Base-by-base conservation (phyloP, 2,329 filamentous ascomycete genomes). In the Dactylella cylindrospora region DNA sequence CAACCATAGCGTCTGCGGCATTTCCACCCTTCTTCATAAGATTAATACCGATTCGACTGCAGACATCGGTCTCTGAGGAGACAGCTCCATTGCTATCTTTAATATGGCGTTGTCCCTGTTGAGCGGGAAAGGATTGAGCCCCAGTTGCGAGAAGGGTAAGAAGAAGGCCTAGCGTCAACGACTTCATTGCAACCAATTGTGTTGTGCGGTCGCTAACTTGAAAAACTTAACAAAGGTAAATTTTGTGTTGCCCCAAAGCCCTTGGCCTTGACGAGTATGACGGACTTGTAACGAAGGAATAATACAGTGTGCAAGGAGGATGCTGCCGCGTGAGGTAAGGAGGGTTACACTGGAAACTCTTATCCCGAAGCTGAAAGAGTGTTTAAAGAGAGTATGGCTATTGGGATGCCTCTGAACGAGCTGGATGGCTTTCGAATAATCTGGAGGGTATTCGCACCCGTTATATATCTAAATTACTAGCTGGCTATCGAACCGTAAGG, bases 1-100 rank as follows among this genome's bases (percentile, higher is more conserved):
- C 85, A 15, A 90, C 83, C 64, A 88, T 73, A 39, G 86, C 84
- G 73, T 91, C 87, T 0, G 84, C 86, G 9, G 87, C 86, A 73
- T 88, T 89, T 5, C 87, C 79, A 10, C 83, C 83, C 35, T 76
- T 69, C 47, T 79, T 73, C 49, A 89, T 72, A 13, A 87, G 75
- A 35, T 85, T 78, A 20, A 80, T 79, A 1, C 86, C 86, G 67
- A 88, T 84, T 25, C 77, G 71, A 64, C 84, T 88, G 70, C 86
- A 90, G 65, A 86, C 79, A 2, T 76, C 72, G 67, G 79, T 83
- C 71, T 90, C 85, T 47, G 83, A 85, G 9, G 86, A 84, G 15
- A 89, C 83, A 26, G 84, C 86, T 19, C 86, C 86, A 2, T 60
- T 57, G 33, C 39, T 31, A 23, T 60, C 57, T 20, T 53, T 36